phyloP scores from a whole-genome alignment of 2,329 filamentous ascomycete species.

The Arthrobotrys iridis region DNA sequence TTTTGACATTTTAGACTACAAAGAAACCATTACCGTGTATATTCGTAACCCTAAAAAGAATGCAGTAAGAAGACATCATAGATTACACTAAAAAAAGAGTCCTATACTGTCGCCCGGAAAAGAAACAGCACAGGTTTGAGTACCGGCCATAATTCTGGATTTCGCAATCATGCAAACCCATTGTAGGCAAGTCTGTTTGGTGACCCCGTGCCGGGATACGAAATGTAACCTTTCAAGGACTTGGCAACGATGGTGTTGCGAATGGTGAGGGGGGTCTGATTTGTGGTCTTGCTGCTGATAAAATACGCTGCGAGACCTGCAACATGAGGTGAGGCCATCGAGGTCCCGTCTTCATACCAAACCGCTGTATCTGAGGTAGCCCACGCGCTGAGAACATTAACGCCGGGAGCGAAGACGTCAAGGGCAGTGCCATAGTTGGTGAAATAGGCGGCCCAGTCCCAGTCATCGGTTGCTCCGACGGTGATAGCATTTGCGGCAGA shows the following conservation, averaged over 20 bases:
- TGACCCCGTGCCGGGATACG: neutral
- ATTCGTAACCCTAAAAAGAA: too few relatives aligned
- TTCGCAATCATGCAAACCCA: neutral
- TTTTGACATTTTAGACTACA: too few relatives aligned
- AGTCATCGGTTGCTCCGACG: conserved; percentile 65
- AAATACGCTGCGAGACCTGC: conserved; percentile 75
- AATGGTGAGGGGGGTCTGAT: conserved; percentile 4
- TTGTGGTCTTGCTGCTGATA: conserved; percentile 61
- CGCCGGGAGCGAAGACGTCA: conserved; percentile 67
- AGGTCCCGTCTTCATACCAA: conserved; percentile 69
- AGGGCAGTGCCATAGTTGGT: conserved; percentile 67
- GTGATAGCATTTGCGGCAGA: conserved; percentile 66
- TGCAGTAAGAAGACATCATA: too few relatives aligned
- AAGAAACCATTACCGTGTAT: too few relatives aligned
- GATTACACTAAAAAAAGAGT: too few relatives aligned
- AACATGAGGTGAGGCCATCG: conserved; percentile 75
- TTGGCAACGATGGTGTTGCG: neutral
- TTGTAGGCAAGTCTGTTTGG: conserved; percentile 8
- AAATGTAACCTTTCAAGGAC: neutral
- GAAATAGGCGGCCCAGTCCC: conserved; percentile 62
- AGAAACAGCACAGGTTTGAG: too few relatives aligned
- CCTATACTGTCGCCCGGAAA: too few relatives aligned
- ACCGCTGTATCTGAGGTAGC: conserved; percentile 63
- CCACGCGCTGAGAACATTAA: conserved; percentile 65
- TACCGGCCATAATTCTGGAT: too few relatives aligned